These are phyloP conservation scores for Hypocreales sp. DNA, from an alignment of 2,329 filamentous ascomycete genomes.

Conservation along the genomic window DNA sequence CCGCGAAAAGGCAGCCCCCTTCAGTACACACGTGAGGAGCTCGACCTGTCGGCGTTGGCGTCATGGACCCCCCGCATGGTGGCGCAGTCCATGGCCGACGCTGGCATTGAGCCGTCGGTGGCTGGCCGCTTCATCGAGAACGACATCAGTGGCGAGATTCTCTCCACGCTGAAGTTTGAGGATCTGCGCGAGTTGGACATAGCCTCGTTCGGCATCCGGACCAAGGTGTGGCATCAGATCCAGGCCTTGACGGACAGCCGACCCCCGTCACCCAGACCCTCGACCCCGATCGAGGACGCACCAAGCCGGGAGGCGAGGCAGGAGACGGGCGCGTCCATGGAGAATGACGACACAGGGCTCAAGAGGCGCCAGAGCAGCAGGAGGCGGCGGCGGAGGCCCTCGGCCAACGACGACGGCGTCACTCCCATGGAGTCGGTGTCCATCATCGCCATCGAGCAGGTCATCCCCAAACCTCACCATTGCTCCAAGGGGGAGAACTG, in stretches of 20 bases:
- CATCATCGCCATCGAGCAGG: constrained; percentile 82
- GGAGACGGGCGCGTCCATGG: constrained; percentile 30
- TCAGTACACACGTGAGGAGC: constrained; percentile 37
- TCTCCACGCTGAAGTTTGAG: constrained; percentile 84
- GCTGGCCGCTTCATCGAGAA: constrained; percentile 80
- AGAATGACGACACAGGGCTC: constrained; percentile 17
- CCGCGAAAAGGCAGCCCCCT: constrained; percentile 33
- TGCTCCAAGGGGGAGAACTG: constrained; percentile 83
- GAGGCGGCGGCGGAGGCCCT: constrained; percentile 20
- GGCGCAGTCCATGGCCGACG: constrained; percentile 73
- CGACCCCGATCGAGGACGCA: constrained; percentile 46
- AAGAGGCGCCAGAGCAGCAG: constrained; percentile 24
- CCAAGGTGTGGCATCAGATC: constrained; percentile 68
- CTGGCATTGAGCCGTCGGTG: constrained; percentile 60
- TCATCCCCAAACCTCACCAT: constrained; percentile 68
- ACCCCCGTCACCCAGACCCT: constrained; percentile 32
- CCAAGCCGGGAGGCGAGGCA: constrained; percentile 33
- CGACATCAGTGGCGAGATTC: constrained; percentile 77
- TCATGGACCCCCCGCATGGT: constrained; percentile 64
- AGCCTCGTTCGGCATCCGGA: constrained; percentile 65
- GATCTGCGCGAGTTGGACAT: constrained; percentile 73
- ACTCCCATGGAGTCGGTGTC: constrained; percentile 73
- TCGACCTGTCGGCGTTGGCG: constrained; percentile 43
- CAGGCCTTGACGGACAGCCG: constrained; percentile 47
- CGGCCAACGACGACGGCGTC: constrained; percentile 48